These are phyloP conservation scores for Pseudozyma tsukubaensis DNA, from an alignment of 1,284 basidiomycete genomes.

Conservation along the genomic window DNA sequence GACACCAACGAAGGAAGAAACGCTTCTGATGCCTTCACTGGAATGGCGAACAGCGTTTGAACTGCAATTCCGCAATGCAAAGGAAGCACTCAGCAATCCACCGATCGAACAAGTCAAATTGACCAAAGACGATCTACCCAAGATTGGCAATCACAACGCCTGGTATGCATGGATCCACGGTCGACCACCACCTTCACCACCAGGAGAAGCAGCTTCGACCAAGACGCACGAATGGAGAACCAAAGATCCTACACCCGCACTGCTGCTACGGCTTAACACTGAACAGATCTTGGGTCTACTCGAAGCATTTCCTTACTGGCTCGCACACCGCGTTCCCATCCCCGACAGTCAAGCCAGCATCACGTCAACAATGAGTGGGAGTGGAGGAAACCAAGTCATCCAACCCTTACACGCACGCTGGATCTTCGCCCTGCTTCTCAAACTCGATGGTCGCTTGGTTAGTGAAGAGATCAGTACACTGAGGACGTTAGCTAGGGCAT, in stretches of 20 bases:
- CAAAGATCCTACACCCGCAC: slow-evolving; percentile 23
- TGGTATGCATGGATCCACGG: slow-evolving; percentile 56
- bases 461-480: slow-evolving; percentile 82
- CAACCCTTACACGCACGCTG: slow-evolving; percentile 80
- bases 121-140: slow-evolving; percentile 37
- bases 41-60: slow-evolving; percentile 44
- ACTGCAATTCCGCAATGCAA: slow-evolving; percentile 38
- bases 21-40: slow-evolving; percentile 27
- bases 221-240: slow-evolving; percentile 26
- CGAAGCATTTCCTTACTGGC: slow-evolving; percentile 46
- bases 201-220: slow-evolving; percentile 10
- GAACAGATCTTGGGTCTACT: slow-evolving; percentile 50
- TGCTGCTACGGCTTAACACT: slow-evolving; percentile 30
- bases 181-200: slow-evolving; percentile 10
- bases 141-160: slow-evolving; percentile 26
- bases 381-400: slow-evolving; percentile 69
- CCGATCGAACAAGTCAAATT: slow-evolving; percentile 32
- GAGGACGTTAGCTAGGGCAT: slow-evolving; percentile 81
- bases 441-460: slow-evolving; percentile 78
- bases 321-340: slow-evolving; percentile 20
- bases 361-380: not conserved
- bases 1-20: not conserved
- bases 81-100: slow-evolving; percentile 38
- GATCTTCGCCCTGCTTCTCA: slow-evolving; percentile 83
- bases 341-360: slow-evolving; percentile 16